Base-by-base conservation (phyloP, 179 eudicot species). In the Gypsophila paniculata region DNA sequence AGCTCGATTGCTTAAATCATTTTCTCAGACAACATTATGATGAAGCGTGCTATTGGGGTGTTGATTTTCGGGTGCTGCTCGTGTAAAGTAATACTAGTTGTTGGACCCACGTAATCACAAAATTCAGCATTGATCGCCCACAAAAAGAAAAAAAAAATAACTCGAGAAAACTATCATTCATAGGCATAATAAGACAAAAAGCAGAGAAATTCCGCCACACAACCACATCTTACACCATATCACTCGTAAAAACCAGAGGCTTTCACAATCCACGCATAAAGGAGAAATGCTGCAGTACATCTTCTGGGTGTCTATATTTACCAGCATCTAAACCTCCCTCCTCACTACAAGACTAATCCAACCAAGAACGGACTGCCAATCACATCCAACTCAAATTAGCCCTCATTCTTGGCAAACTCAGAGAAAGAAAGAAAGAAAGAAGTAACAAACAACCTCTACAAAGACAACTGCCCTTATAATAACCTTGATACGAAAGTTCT, bases 361-460 rank as follows among this genome's bases (percentile, higher is more conserved):
- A 54, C 59, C 59, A 54, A 54, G 59, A 54, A 54, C 23, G 11
- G 64, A 60, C 64, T 32, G 32, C 64, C 64, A 60, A 60, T 26
- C 64, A 29, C 32, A 60, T 32, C 38, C 64, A 29, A 26, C 64
- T 25, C 38, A 60, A 60, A 11, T 60, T 15, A 60, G n/a, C 13
- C 39, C 32, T 60, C 38, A 60, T 14, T n/a, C 59, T 54, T 54
- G 22, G 23, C 23, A 54, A 60, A 26, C 64, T 60, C 64, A 1
- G 46, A 42, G 32, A 60, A 17, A 60, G 14, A 14, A 26, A 29
- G 34, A 29, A 60, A 25, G 6, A 26, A 58, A 25, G 26, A 26
- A 25, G 26, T 8, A 60, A 25, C 11, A 39, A 60, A 32, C 9
- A 13, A 29, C 64, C 61, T 29, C 64, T 9, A 26, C 64, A 60